Base-by-base conservation (phyloP, 805 yeast genomes). In the Wickerhamomyces bovis region DNA sequence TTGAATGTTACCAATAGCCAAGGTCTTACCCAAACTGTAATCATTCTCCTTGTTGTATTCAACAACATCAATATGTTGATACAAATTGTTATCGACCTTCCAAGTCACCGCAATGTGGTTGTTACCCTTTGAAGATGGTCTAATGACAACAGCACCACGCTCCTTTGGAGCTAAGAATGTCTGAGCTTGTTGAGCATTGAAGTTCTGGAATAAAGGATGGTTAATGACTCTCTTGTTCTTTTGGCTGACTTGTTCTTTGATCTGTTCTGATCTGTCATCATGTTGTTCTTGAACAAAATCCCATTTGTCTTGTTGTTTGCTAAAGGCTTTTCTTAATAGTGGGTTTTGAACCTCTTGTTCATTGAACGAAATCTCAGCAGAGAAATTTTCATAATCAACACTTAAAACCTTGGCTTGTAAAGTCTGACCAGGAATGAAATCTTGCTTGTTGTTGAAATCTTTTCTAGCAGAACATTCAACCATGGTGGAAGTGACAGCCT, bases 31-130 rank as follows among this genome's bases (percentile, higher is more conserved):
- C 38, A 84, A 61, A 0, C 80, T 75, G 47, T 69, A 70, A 30
- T 85, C 89, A 51, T 78, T 80, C 44, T 77, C 83, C 58, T 81
- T 80, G 41, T 76, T 81, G 41, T 76, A 75, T 66, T 94, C 98
- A 51, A 81, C 72, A 41, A 94, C 85, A 56, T 89, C 94, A 53
- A 94, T 71, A 63, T 94, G 98, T 64, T 94, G 98, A 68, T 85
- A 94, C 51, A 92, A 69, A 62, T 83, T 85, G 61, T 87, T 92
- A 49, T 87, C 94, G 41, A 94, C 90, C 64, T 94, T 94, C 97
- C 98, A 94, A 0, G 99, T 92, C 38, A 92, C 83, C 3, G 96
- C 89, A 55, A 94, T 74, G 65, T 83, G 97, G 52, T 88, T 86
- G 41, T 78, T 74, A 39, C 99, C 99, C 52, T 83, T 80, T 10